Evolutionary conservation across 2,329 filamentous ascomycete genomes (phyloP).

Genomic region (Trichoderma lentiforme): DNA sequence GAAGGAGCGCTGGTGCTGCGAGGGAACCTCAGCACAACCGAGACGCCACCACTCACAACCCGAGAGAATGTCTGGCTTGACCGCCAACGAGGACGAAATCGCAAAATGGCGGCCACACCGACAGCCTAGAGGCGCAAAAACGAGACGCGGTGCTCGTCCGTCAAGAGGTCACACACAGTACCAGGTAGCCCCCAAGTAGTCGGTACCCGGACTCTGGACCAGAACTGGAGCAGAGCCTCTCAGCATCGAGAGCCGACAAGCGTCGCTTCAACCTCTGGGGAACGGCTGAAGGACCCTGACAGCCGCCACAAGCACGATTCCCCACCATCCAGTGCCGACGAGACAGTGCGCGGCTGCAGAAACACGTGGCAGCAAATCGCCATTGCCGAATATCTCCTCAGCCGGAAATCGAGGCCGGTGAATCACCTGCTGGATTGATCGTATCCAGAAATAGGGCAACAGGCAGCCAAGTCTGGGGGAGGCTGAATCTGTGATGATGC

Average conservation of each 20-base stretch:
- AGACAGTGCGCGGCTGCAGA: background rate
- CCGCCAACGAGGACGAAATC: background rate
- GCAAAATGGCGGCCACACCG: background rate
- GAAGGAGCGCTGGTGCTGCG: background rate
- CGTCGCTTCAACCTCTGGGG: constrained; percentile 12
- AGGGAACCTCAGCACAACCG: constrained; percentile 1
- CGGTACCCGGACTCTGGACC: background rate
- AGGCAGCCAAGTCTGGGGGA: background rate
- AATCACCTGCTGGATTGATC: background rate
- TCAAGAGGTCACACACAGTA: background rate
- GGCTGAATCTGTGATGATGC: background rate
- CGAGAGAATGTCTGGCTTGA: background rate
- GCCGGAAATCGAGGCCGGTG: background rate
- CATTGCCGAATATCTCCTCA: background rate
- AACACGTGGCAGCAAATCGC: background rate
- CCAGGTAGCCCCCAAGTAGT: background rate
- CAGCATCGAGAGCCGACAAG: background rate
- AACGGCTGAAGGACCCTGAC: background rate
- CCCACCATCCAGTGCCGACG: constrained; percentile 14
- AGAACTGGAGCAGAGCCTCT: background rate
- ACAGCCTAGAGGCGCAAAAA: background rate
- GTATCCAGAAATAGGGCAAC: background rate
- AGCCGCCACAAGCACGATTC: constrained; percentile 8
- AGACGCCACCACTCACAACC: background rate
- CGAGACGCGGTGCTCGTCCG: background rate